Conservation (phyloP, 768 basidiomycete species). For the Nidula microcarpa region DNA sequence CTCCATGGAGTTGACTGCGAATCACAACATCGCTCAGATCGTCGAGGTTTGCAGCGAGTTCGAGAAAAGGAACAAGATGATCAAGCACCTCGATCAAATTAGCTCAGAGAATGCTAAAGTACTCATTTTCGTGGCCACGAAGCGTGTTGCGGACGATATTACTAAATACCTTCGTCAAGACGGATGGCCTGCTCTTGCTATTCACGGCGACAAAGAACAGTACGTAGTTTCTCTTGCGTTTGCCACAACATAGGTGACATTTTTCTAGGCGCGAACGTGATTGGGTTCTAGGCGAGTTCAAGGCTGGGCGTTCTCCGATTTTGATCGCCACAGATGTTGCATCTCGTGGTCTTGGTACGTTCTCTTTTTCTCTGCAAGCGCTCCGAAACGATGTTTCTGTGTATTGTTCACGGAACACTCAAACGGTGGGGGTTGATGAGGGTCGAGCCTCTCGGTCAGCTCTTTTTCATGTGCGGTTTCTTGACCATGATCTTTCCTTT, state of each 20-base stretch:
- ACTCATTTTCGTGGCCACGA: slow-evolving; percentile 97
- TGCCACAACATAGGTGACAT: slow-evolving; percentile 1
- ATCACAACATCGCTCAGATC: slow-evolving; percentile 95
- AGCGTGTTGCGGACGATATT: slow-evolving; percentile 96
- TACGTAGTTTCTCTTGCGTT: slow-evolving; percentile 32
- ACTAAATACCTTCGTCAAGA: slow-evolving; percentile 97
- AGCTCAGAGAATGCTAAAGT: slow-evolving; percentile 97
- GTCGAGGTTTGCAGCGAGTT: slow-evolving; percentile 97
- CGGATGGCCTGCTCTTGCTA: slow-evolving; percentile 99
- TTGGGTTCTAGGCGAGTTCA: slow-evolving; percentile 98
- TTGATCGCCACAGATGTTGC: slow-evolving; percentile 99
- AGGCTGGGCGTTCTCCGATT: slow-evolving; percentile 95
- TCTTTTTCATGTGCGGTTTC: slow-evolving; percentile 5
- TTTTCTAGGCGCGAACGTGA: slow-evolving; percentile 86
- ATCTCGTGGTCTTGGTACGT: slow-evolving; percentile 99
- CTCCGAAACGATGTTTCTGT: slow-evolving; percentile 27
- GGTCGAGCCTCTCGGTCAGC: background rate
- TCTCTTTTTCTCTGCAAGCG: slow-evolving; percentile 42
- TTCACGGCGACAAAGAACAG: slow-evolving; percentile 99
- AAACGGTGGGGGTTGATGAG: background rate
- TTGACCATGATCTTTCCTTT: slow-evolving; percentile 8
- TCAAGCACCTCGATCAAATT: slow-evolving; percentile 97
- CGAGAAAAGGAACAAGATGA: slow-evolving; percentile 93
- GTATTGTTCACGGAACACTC: slow-evolving; percentile 4
- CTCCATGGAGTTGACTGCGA: slow-evolving; percentile 96